phyloP scores from a whole-genome alignment of 176 grass and related monocot genomes.

The Eremochloa ophiuroides region DNA sequence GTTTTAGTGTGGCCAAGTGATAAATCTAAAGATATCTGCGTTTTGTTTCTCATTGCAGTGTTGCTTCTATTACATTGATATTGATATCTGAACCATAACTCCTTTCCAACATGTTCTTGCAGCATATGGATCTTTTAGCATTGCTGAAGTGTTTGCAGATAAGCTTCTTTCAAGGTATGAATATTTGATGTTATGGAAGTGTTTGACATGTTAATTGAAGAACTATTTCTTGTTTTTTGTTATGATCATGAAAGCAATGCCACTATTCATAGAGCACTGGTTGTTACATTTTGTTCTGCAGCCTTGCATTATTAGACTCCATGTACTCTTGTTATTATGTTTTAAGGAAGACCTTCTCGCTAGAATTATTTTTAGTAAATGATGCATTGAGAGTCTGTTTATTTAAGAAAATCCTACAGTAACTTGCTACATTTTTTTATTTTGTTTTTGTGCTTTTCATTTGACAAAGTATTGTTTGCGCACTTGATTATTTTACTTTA shows the following conservation, averaged over 20 bases:
- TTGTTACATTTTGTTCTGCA: not conserved
- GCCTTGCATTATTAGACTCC: slow-evolving; percentile 6
- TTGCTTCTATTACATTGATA: not conserved
- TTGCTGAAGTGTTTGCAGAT: slow-evolving; percentile 70
- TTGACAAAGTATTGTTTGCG: not conserved
- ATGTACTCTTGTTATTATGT: not conserved
- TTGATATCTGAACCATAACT: not conserved
- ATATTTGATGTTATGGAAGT: not conserved
- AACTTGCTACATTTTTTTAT: not conserved
- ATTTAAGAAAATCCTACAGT: not conserved
- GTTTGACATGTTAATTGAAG: slow-evolving; percentile 14
- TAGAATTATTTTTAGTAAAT: not conserved
- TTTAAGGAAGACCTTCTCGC: not conserved
- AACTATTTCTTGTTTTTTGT: slow-evolving; percentile 5
- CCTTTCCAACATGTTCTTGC: slow-evolving; percentile 22
- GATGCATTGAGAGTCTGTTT: not conserved
- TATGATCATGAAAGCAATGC: not conserved
- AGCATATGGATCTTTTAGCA: slow-evolving; percentile 96
- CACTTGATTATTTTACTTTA: not conserved
- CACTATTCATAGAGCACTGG: not conserved
- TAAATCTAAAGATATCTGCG: not conserved
- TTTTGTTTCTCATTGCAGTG: not conserved
- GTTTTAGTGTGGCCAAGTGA: not conserved
- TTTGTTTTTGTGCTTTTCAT: not conserved
- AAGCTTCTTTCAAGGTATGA: slow-evolving; percentile 76